phyloP scores from a whole-genome alignment of 2,329 filamentous ascomycete species.

The Trichoderma simmonsii region DNA sequence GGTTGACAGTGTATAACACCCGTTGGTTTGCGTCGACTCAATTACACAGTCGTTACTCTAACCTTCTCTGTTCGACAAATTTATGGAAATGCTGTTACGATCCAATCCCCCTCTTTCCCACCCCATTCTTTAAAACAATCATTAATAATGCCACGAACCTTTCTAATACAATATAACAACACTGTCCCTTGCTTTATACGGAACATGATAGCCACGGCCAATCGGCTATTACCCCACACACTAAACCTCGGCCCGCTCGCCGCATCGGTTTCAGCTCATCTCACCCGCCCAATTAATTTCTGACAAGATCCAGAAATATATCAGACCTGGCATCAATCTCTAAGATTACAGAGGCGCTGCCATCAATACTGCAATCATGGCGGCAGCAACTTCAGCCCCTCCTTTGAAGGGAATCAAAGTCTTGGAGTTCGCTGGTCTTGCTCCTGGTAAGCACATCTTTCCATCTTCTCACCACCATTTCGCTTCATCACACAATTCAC shows the following conservation, averaged over 20 bases:
- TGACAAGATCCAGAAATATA: neutral
- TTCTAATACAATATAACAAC: neutral
- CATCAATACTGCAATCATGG: neutral
- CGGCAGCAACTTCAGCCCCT: slow-evolving; percentile 21
- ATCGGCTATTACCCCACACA: slow-evolving; percentile 14
- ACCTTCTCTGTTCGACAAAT: neutral
- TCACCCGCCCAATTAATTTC: neutral
- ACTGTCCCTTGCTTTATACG: neutral
- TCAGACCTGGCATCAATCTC: neutral
- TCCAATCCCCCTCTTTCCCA: neutral
- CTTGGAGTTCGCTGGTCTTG: slow-evolving; percentile 59
- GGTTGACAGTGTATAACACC: neutral
- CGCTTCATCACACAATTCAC: neutral
- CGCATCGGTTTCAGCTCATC: slow-evolving; percentile 1
- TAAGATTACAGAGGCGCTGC: neutral
- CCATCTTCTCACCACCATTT: neutral
- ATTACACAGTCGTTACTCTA: neutral
- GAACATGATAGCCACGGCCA: neutral
- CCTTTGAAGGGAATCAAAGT: slow-evolving; percentile 53
- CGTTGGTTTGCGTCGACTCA: neutral
- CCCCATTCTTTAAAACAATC: neutral
- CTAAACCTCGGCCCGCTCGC: slow-evolving; percentile 7
- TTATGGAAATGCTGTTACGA: neutral
- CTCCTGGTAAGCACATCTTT: slow-evolving; percentile 49
- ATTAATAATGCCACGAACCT: neutral